Base-by-base conservation (phyloP, 768 basidiomycete genomes). In the Amanita pallidorosea region DNA sequence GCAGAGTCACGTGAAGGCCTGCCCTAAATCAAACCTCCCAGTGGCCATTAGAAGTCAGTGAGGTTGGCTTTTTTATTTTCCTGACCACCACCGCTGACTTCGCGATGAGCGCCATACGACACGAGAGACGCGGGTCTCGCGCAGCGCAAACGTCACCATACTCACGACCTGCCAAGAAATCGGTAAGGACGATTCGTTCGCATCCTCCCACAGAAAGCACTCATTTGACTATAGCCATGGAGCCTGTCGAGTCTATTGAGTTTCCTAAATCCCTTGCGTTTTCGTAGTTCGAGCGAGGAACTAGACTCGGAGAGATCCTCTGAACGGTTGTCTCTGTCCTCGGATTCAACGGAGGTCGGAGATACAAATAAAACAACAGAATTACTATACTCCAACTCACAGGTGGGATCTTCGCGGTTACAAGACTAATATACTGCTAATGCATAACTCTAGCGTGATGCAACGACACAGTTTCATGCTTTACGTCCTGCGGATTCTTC, bases 81-180 rank as follows among this genome's bases (percentile, higher is more conserved):
- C 38, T 22, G 23, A 40, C 36, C 8, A 49, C 55, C 53, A 49
- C 47, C 54, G 55, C 36, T 51, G 42, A n/a, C 53, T 46, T 25
- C 50, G 25, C 58, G 37, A 85, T 84, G 82, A 81, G 81, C 58
- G 79, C 73, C 35, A 65, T 76, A 57, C 74, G 83, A 51, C 62
- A 66, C 63, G 31, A 68, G 33, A 56, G 57, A 58, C 57, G 73
- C 69, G 53, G 73, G 63, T 58, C 69, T 64, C 69, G 67, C 58
- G 65, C 56, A 52, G 59, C 54, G n/a, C 53, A 64, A 33, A 67
- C 77, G n/a, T 73, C 71, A 2, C 85, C 85, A 0, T 87, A 87
- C 61, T 62, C 71, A 47, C 73, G 82, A 23, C 56, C 67, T 4
- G 34, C 61, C 52, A 62, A 73, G 67, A 76, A 79, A 74, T 71